Conservation (phyloP, 2,329 filamentous ascomycete genomes). For the Pseudogymnoascus sp. region DNA sequence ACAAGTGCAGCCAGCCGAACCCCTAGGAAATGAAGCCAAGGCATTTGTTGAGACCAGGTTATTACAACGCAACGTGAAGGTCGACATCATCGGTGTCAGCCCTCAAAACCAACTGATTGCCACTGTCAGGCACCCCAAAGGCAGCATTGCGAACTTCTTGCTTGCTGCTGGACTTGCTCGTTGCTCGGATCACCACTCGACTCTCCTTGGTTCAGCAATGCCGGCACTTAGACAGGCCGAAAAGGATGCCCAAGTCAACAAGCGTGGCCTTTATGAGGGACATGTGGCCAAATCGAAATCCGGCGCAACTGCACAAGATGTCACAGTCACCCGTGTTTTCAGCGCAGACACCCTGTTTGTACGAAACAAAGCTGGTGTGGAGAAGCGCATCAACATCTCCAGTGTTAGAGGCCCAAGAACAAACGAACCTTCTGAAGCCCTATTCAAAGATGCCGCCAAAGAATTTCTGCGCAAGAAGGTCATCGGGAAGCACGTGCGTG, state of each 20-base stretch:
- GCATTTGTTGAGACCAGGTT: constrained; percentile 79
- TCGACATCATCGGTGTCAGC: constrained; percentile 76
- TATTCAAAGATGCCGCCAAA: constrained; percentile 88
- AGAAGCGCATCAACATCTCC: constrained; percentile 87
- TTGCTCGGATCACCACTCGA: constrained; percentile 94
- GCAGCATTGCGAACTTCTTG: constrained; percentile 87
- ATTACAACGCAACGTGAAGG: constrained; percentile 75
- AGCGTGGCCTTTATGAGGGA: constrained; percentile 72
- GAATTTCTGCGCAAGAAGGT: constrained; percentile 89
- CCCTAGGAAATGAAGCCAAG: constrained; percentile 81
- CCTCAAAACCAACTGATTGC: constrained; percentile 90
- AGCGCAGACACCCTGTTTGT: constrained; percentile 84
- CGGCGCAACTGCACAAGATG: constrained; percentile 60
- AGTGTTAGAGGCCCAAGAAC: constrained; percentile 90
- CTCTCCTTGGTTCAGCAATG: constrained; percentile 85
- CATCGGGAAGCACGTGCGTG: constrained; percentile 90
- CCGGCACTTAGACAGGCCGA: constrained; percentile 75
- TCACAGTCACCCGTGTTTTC: constrained; percentile 74
- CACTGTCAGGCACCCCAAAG: constrained; percentile 75
- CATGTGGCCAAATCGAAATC: constrained; percentile 61
- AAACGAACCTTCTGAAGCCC: constrained; percentile 75
- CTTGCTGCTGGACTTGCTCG: constrained; percentile 82
- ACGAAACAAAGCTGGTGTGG: constrained; percentile 71
- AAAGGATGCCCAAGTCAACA: constrained; percentile 68
- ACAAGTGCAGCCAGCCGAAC: constrained; percentile 74